Conservation (phyloP, 1,284 basidiomycete genomes). For the Pseudozyma sp. region DNA sequence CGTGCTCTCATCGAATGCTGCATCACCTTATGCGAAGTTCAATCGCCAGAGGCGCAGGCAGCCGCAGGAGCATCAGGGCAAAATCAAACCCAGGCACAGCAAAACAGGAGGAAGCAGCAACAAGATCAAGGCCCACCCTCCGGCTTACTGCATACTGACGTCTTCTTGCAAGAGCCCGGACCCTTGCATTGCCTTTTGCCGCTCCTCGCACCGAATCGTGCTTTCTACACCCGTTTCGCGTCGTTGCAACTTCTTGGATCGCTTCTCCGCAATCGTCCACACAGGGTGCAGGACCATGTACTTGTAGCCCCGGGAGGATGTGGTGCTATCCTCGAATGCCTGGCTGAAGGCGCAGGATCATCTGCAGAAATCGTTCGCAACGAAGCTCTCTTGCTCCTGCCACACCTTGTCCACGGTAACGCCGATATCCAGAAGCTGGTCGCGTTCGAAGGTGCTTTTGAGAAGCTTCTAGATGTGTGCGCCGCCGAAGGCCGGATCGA, state of each 20-base stretch:
- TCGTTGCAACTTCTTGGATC: conserved; percentile 86
- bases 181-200: conserved; percentile 81
- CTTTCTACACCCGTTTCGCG: conserved; percentile 88
- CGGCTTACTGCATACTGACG: conserved; percentile 79
- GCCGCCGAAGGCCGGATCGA: conserved; percentile 89
- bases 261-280: conserved; percentile 77
- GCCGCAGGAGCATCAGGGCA: neutral
- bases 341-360: conserved; percentile 69
- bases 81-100: conserved; percentile 22
- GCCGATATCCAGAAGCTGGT: conserved; percentile 96
- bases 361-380: conserved; percentile 67
- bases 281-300: conserved; percentile 87
- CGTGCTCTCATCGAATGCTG: conserved; percentile 58
- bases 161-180: conserved; percentile 78
- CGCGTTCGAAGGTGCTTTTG: conserved; percentile 96
- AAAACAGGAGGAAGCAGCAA: conserved; percentile 23
- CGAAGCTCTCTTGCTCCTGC: conserved; percentile 78
- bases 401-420: conserved; percentile 84
- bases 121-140: conserved; percentile 71
- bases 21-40: conserved; percentile 59
- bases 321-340: conserved; percentile 75
- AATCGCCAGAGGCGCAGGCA: conserved; percentile 17
- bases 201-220: conserved; percentile 70
- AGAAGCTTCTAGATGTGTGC: conserved; percentile 91
- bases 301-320: conserved; percentile 83